Conservation (phyloP, 805 yeast species). For the Nakazawaea laoshanensis region DNA sequence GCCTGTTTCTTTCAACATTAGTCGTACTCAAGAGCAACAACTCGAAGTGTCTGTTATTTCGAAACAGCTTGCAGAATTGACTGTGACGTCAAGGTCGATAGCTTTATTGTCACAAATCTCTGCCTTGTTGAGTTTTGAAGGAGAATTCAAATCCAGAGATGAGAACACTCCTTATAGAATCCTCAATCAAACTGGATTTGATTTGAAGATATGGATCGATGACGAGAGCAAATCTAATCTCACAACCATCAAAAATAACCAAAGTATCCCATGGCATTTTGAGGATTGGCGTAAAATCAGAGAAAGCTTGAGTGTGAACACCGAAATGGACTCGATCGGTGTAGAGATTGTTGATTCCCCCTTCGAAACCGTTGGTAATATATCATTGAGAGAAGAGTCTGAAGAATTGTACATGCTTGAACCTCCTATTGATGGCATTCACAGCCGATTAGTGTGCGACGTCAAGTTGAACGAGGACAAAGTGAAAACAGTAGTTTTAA, state of each 20-base stretch:
- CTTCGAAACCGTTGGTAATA: conserved; percentile 43
- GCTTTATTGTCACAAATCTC: conserved; percentile 68
- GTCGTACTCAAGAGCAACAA: conserved; percentile 25
- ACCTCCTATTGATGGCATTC: conserved; percentile 50
- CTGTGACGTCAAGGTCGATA: conserved; percentile 74
- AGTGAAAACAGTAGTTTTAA: conserved; percentile 67
- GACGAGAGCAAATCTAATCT: conserved; percentile 21
- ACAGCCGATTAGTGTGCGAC: conserved; percentile 68
- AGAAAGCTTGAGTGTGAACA: conserved; percentile 65
- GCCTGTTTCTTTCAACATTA: conserved; percentile 66
- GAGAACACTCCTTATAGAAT: conserved; percentile 77
- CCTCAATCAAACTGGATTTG: conserved; percentile 77
- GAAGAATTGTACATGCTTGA: conserved; percentile 62
- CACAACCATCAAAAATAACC: conserved; percentile 36
- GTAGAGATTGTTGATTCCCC: conserved; percentile 48
- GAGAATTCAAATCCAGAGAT: conserved; percentile 58
- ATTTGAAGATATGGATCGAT: conserved; percentile 79
- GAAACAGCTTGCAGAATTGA: conserved; percentile 66
- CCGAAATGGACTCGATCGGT: conserved; percentile 52
- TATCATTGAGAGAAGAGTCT: conserved; percentile 76
- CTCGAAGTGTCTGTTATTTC: conserved; percentile 61
- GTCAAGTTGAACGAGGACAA: conserved; percentile 64
- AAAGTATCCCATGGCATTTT: conserved; percentile 74
- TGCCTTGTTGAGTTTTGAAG: conserved; percentile 40
- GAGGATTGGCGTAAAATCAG: conserved; percentile 89